Base-by-base conservation (phyloP, 345 rosid species). In the Gossypium bickii region DNA sequence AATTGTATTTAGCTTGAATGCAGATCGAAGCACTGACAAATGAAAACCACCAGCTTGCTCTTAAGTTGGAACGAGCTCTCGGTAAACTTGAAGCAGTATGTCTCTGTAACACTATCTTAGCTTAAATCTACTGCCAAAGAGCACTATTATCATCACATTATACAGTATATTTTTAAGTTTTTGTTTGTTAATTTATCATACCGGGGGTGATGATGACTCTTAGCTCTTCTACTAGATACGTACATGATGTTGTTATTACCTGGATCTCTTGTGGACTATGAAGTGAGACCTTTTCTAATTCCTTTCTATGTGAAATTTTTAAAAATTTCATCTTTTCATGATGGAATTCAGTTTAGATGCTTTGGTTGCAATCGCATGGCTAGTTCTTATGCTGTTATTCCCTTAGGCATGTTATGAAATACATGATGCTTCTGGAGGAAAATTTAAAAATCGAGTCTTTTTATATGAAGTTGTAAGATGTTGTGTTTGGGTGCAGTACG, bases 21-120 rank as follows among this genome's bases (percentile, higher is more conserved):
- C 77, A 82, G 86, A 73, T 79, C 73, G 83, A 81, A 64, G 78
- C 74, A 43, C 58, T 85, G 64, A 18, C 25, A 12, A 67, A 66
- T 51, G 83, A 76, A 71, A 83, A 85, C 56, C 84, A 8, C 20
- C 73, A 75, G 70, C 81, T 85, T 27, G 12, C 79, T 4, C 11
- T 65, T 73, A 79, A 76, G 80, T 61, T 85, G 44, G 86, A 79
- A 56, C 59, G 73, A 61, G 81, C 84, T 17, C 66, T 24, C 9
- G 78, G 77, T 29, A 84, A 75, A 73, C 45, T 77, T 61, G 84
- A 81, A 70, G 81, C 61, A 27, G 85, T 84, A 82, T 67, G 79
- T 48, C 59, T 66, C 67, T 70, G 2, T 45, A 43, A 51, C 41
- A 51, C 13, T 60, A 13, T 34, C 24, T 55, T 64, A 24, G 45